Percentiles rank a stretch among this genome's conserved stretches.
Conservation (phyloP, 2,329 filamentous ascomycete genomes). For the Lojkania enalia region DNA sequence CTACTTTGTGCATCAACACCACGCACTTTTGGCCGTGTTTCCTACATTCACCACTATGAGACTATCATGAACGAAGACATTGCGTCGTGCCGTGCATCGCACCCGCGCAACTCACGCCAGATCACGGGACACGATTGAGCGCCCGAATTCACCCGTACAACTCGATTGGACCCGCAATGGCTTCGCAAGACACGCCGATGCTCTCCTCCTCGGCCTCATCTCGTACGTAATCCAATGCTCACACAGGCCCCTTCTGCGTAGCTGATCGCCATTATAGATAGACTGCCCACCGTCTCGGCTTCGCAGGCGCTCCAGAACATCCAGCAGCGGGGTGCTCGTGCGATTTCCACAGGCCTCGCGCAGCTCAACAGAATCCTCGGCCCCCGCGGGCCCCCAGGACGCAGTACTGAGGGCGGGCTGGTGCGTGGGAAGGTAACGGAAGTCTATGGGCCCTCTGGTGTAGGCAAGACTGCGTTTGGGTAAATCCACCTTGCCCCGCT, state of each 20-base stretch:
- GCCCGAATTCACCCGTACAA: conserved; percentile 6
- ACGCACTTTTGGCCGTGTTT: conserved; percentile 10
- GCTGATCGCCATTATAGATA: conserved; percentile 57
- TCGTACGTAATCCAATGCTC: conserved; percentile 34
- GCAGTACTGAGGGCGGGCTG: conserved; percentile 56
- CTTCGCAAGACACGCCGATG: conserved; percentile 29
- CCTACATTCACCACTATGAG: no score
- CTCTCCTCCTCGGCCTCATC: conserved; percentile 41
- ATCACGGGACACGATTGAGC: conserved; percentile 25
- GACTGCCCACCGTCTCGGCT: conserved; percentile 75
- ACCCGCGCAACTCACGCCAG: conserved; percentile 10
- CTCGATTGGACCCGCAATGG: conserved; percentile 28
- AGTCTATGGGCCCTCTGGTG: conserved; percentile 83
- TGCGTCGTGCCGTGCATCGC: conserved; percentile 21
- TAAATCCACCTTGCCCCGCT: conserved; percentile 50
- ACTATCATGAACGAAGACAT: conserved; percentile 3
- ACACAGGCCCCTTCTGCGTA: not conserved
- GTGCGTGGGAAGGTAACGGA: conserved; percentile 79
- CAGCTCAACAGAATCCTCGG: conserved; percentile 52
- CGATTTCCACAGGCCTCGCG: conserved; percentile 53
- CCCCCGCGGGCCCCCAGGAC: conserved; percentile 28
- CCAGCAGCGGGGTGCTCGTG: conserved; percentile 53
- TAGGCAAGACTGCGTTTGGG: conserved; percentile 83
- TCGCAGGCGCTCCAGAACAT: conserved; percentile 70
- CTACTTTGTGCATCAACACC: conserved; percentile 10